Percentiles rank a stretch among this genome's conserved stretches.
Conservation (phyloP, 1,139 yeast species). For the Pichia sp. region DNA sequence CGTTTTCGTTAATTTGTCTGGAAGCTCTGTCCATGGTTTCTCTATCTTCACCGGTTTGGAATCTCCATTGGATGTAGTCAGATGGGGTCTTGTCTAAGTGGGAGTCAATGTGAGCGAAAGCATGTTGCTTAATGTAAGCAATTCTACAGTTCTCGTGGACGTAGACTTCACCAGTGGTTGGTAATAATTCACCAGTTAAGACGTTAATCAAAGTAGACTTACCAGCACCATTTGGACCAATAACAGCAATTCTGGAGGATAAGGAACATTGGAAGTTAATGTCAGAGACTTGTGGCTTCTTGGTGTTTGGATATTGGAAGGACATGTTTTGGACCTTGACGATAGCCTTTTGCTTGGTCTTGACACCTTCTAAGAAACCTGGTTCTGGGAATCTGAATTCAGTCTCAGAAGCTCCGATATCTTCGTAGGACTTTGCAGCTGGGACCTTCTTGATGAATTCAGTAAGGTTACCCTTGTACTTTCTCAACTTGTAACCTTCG, state of each 20-base stretch:
- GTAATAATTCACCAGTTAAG: constrained; percentile 98
- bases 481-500: constrained; percentile 99
- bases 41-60: constrained; percentile 99
- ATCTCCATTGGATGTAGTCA: constrained; percentile 99
- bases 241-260: constrained; percentile 99
- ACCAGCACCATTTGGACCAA: constrained; percentile 99
- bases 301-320: constrained; percentile 99
- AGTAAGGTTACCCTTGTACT: constrained; percentile 99
- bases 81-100: constrained; percentile 99
- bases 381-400: constrained; percentile 99
- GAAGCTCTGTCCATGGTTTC: constrained; percentile 99
- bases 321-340: constrained; percentile 95
- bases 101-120: constrained; percentile 97
- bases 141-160: constrained; percentile 99
- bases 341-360: constrained; percentile 99
- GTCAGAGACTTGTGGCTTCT: constrained; percentile 86
- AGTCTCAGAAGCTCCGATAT: constrained; percentile 94
- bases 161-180: constrained; percentile 97
- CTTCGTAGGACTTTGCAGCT: constrained; percentile 97
- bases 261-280: constrained; percentile 97
- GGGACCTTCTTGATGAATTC: constrained; percentile 99
- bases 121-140: constrained; percentile 99
- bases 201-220: constrained; percentile 97
- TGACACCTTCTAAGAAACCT: constrained; percentile 99
- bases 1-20: constrained; percentile 95